Base-by-base conservation (phyloP, 2,329 filamentous ascomycete genomes). In the Penicillium griseofulvum region DNA sequence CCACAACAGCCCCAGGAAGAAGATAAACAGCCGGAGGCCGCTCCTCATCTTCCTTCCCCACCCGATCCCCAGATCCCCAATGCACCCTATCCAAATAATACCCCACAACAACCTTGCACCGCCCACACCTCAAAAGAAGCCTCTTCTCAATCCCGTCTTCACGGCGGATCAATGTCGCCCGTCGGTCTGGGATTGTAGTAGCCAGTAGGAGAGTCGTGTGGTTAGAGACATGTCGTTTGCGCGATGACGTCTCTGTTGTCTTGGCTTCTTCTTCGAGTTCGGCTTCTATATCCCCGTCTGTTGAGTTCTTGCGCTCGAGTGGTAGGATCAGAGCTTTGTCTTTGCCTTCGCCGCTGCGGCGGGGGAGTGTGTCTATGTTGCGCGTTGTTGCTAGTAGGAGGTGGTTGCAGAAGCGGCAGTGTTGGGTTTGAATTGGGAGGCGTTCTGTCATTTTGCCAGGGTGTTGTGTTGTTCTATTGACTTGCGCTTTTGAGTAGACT, bases 81-180 rank as follows among this genome's bases (percentile, higher is more conserved):
- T 83, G 81, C 49, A 75, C 72, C 66, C 72, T 72, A 63, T 84
- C 82, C 39, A 89, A 70, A 65, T 82, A 78, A 74, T 89, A 90
- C 28, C 83, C 87, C 42, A 88, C 76, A 1, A 82, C 77, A 28
- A 87, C 68, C 31, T 78, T 76, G 74, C 87, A 89, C 53, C 86
- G 73, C 12, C 76, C 79, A 71, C 87, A 90, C 22, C 81, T 76
- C 59, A 83, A 75, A 5, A 84, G 62, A 54, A 81, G 76, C 17
- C 87, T 73, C 75, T 87, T 88, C 74, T 89, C 87, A 58, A 88
- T 88, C 5, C 87, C 87, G 55, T 87, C 83, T 58, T 81, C 78
- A 11, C 81, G 76, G 1, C 80, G 74, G 7, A 87, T 74, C 0
- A 87, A 72, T 11, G 78, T 76, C 6, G 80, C 69, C 37, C 77